Conservation (phyloP, 768 basidiomycete species). For the Daedaleopsis nitida region DNA sequence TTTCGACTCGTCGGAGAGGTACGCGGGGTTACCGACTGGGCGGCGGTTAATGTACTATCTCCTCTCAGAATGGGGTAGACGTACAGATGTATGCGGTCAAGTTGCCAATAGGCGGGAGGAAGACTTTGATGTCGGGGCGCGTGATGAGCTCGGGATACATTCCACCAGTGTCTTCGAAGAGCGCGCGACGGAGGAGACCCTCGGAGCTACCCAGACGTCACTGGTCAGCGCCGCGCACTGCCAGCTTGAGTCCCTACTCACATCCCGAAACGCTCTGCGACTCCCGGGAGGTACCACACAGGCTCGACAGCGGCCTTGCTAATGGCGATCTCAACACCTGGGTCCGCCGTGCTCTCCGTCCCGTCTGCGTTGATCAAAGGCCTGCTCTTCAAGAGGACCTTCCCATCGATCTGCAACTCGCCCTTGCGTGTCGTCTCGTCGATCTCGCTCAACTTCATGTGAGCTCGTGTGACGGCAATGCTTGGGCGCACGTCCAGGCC, state of each 20-base stretch:
- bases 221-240: background rate
- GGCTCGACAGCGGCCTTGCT: slow-evolving; percentile 96
- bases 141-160: slow-evolving; percentile 97
- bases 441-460: slow-evolving; percentile 93
- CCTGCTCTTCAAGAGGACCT: slow-evolving; percentile 71
- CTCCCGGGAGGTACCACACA: slow-evolving; percentile 93
- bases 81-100: slow-evolving; percentile 90
- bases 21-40: slow-evolving; percentile 81
- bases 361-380: slow-evolving; percentile 69
- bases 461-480: slow-evolving; percentile 90
- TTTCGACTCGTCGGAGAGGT: slow-evolving; percentile 71
- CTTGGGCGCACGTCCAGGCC: slow-evolving; percentile 89
- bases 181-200: slow-evolving; percentile 77
- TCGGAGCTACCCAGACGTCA: slow-evolving; percentile 63
- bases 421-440: slow-evolving; percentile 81
- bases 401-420: slow-evolving; percentile 76
- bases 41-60: slow-evolving; percentile 3
- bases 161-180: slow-evolving; percentile 96
- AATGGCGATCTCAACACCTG: slow-evolving; percentile 86
- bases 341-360: slow-evolving; percentile 51
- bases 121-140: slow-evolving; percentile 92
- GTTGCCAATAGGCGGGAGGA: slow-evolving; percentile 92
- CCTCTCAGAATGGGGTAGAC: slow-evolving; percentile 21
- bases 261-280: slow-evolving; percentile 95
- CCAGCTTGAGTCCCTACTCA: slow-evolving; percentile 38